phyloP scores from a whole-genome alignment of 176 grass and related monocot genomes.

The Zoysia japonica region DNA sequence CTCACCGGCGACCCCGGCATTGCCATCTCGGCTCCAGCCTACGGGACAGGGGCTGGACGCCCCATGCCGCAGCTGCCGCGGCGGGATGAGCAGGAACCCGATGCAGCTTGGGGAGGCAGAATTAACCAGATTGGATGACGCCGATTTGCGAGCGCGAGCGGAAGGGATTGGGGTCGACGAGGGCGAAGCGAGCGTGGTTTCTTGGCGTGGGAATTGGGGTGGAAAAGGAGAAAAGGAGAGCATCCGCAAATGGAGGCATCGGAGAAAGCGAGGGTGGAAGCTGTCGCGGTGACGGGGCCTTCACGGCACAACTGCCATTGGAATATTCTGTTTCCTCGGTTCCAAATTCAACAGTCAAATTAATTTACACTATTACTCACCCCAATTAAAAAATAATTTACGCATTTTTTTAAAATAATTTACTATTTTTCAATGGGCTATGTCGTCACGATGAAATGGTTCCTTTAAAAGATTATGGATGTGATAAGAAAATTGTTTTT shows the following conservation, averaged over 20 bases:
- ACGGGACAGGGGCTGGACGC: background rate
- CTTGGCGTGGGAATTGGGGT: conserved; percentile 18
- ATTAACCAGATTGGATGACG: background rate
- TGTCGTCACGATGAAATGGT: no score
- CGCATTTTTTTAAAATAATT: no score
- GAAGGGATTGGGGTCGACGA: conserved; percentile 16
- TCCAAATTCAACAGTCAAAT: background rate
- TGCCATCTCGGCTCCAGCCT: conserved; percentile 26
- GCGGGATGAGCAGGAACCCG: background rate
- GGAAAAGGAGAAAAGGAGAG: background rate
- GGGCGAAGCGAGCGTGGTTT: conserved; percentile 1
- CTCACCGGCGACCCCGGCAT: conserved; percentile 42
- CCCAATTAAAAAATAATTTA: no score
- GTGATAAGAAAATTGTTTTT: no score
- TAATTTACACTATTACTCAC: background rate
- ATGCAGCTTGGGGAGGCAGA: background rate
- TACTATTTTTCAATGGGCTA: no score
- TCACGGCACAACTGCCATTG: background rate
- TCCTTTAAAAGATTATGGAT: no score
- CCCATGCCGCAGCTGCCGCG: background rate
- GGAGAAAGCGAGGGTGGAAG: conserved; percentile 6
- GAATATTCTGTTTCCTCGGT: background rate
- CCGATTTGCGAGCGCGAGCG: background rate
- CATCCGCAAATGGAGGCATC: background rate
- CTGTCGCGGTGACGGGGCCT: background rate